Conservation (phyloP, 345 rosid genomes). For the Populus pruinosa region DNA sequence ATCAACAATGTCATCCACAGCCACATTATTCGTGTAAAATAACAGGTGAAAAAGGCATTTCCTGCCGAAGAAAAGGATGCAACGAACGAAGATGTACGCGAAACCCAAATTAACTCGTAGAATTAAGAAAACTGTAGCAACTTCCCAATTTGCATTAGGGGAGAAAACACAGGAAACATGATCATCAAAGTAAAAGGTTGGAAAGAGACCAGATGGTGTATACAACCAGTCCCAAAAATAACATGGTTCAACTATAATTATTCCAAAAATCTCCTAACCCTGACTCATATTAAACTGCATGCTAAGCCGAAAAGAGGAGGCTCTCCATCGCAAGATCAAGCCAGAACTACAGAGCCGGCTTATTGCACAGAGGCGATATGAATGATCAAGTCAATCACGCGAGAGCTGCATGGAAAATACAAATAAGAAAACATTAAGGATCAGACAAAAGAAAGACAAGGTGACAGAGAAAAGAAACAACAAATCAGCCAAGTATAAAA, state of each 20-base stretch:
- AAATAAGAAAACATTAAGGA: background rate
- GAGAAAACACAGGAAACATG: background rate
- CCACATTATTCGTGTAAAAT: no score
- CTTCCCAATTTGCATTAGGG: background rate
- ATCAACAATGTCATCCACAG: no score
- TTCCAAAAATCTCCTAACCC: background rate
- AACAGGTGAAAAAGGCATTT: no score
- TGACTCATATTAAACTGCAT: background rate
- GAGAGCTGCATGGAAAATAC: slow-evolving; percentile 28
- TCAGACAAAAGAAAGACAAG: background rate
- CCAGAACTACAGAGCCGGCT: background rate
- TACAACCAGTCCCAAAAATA: background rate
- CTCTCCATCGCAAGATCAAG: background rate
- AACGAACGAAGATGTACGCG: no score
- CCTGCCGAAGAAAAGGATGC: no score
- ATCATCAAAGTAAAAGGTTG: no score
- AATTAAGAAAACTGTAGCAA: background rate
- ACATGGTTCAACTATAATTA: background rate
- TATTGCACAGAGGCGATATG: slow-evolving; percentile 35
- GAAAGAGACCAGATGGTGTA: background rate
- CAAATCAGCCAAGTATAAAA: background rate
- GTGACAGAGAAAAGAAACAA: background rate
- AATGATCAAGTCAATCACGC: slow-evolving; percentile 56
- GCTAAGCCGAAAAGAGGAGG: slow-evolving; percentile 5
- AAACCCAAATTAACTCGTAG: no score